Evolutionary conservation across 2,329 filamentous ascomycete species (phyloP).

Genomic region (Microsporum audouinii): DNA sequence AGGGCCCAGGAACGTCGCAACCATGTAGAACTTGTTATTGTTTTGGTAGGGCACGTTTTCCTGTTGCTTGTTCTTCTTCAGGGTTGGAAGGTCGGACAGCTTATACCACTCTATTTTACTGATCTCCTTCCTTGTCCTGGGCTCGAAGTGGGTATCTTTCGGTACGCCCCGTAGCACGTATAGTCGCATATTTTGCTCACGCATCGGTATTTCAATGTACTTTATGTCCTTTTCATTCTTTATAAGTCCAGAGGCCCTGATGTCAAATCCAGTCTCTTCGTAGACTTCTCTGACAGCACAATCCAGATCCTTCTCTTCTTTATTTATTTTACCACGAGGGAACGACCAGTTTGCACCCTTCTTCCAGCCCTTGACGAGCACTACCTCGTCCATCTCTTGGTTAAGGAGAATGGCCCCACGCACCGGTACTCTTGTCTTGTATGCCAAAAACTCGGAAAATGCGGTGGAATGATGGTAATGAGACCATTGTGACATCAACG

Average conservation of each 20-base stretch:
- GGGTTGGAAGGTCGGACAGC: constrained; percentile 73
- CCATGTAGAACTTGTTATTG: constrained; percentile 92
- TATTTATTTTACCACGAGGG: constrained; percentile 93
- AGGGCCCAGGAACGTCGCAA: constrained; percentile 77
- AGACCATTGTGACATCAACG: constrained; percentile 70
- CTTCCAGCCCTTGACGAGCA: constrained; percentile 96
- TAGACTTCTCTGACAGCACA: constrained; percentile 91
- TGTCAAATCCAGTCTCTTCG: constrained; percentile 88
- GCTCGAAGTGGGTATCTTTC: constrained; percentile 76
- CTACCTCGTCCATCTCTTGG: constrained; percentile 80
- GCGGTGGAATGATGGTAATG: constrained; percentile 66
- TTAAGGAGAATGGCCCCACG: constrained; percentile 90
- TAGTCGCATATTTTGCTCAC: constrained; percentile 82
- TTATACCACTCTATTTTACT: constrained; percentile 95
- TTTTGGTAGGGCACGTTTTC: constrained; percentile 21
- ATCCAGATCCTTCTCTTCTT: constrained; percentile 85
- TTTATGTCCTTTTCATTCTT: constrained; percentile 61
- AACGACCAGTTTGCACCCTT: constrained; percentile 96
- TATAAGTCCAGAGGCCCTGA: constrained; percentile 63
- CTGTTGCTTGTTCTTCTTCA: constrained; percentile 60
- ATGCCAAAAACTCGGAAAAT: constrained; percentile 83
- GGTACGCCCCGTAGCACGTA: constrained; percentile 87
- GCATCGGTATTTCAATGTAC: constrained; percentile 77
- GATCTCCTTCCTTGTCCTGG: constrained; percentile 90
- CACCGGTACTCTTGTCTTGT: constrained; percentile 90